A percentile compares a stretch with the other conserved stretches of the same genome.
Evolutionary conservation across 2,329 filamentous ascomycete species (phyloP).

Genomic region (Colletotrichum noveboracense): DNA sequence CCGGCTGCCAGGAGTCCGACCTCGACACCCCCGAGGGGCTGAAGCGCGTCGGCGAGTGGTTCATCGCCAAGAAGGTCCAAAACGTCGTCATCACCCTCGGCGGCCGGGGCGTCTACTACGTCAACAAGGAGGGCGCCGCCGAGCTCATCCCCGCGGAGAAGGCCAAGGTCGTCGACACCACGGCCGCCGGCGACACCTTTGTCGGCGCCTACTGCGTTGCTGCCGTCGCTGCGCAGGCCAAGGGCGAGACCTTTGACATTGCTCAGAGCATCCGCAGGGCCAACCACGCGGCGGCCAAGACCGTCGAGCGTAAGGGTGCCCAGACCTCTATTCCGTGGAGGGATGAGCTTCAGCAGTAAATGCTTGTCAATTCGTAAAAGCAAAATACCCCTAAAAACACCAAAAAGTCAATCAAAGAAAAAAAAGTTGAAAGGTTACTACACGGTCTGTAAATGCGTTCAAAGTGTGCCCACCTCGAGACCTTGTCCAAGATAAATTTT

Average conservation of each 20-base stretch:
- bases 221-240: constrained; percentile 55
- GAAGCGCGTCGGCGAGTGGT: constrained; percentile 57
- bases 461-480: background rate
- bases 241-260: constrained; percentile 50
- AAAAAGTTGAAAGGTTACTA: background rate
- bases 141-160: constrained; percentile 68
- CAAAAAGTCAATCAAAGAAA: background rate
- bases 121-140: constrained; percentile 45
- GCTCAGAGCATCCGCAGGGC: constrained; percentile 64
- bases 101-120: constrained; percentile 76
- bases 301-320: constrained; percentile 46
- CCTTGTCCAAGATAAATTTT: background rate
- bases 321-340: constrained; percentile 50
- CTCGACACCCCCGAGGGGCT: constrained; percentile 53
- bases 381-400: background rate
- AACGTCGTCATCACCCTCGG: constrained; percentile 88
- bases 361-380: background rate
- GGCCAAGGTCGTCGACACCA: constrained; percentile 86
- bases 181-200: constrained; percentile 93
- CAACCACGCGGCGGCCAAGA: constrained; percentile 45
- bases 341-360: constrained; percentile 37
- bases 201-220: constrained; percentile 85
- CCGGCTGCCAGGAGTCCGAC: constrained; percentile 55
- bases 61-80: constrained; percentile 72
- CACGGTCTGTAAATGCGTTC: background rate